These are phyloP conservation scores for Moniliophthora roreri DNA, from an alignment of 1,284 basidiomycete species.

Conservation along the genomic window DNA sequence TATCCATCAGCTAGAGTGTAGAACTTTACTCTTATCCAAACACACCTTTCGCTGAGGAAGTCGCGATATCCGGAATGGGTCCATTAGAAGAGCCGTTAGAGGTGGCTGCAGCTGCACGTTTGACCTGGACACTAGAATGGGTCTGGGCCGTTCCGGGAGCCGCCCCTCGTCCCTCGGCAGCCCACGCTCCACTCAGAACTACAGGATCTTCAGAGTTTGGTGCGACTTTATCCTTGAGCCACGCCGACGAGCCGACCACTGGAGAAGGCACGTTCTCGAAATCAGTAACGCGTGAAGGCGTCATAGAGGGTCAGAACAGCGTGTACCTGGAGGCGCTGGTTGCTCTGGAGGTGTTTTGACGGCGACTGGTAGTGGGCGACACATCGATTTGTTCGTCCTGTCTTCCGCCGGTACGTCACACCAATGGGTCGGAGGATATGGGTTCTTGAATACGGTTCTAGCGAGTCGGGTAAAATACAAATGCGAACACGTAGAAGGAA, in stretches of 20 bases:
- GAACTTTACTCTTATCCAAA: not conserved
- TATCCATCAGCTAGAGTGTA: too few relatives aligned
- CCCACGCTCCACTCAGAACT: not conserved
- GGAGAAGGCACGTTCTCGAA: too few relatives aligned
- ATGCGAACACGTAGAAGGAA: constrained; percentile 4
- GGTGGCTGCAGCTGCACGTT: not conserved
- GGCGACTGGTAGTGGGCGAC: constrained; percentile 52
- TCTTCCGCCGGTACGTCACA: constrained; percentile 57
- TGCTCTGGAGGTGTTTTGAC: constrained; percentile 27
- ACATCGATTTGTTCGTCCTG: constrained; percentile 51
- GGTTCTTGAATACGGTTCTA: constrained; percentile 38
- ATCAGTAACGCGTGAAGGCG: not conserved
- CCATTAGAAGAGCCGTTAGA: not conserved
- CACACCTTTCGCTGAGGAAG: not conserved
- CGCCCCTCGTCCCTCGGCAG: not conserved
- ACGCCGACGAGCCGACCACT: constrained; percentile 42
- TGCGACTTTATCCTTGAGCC: constrained; percentile 22
- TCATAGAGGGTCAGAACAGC: constrained; percentile 1
- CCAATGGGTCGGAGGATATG: constrained; percentile 56
- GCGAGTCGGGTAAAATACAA: not conserved
- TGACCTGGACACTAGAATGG: not conserved
- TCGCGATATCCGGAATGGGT: not conserved
- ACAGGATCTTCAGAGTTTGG: not conserved
- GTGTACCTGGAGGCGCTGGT: constrained; percentile 30
- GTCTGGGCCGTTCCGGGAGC: not conserved